These are phyloP conservation scores for Trichoderma asperelloides DNA, from an alignment of 495 filamentous ascomycete genomes.

Conservation along the genomic window DNA sequence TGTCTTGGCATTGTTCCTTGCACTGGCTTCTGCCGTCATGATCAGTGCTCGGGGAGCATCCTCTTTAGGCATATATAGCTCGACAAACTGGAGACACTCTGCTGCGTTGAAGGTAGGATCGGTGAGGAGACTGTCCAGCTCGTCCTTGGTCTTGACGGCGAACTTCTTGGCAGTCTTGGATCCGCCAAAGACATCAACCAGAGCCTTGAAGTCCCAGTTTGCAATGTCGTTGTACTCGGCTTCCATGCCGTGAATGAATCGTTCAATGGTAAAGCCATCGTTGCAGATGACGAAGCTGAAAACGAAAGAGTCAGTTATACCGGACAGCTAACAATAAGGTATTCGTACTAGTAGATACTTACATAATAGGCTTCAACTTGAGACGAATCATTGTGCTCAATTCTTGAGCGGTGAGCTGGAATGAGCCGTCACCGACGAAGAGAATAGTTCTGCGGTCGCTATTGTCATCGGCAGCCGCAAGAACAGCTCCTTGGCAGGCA, in stretches of 20 bases:
- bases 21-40: conserved; percentile 60
- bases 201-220: conserved; percentile 60
- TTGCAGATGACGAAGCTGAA: conserved; percentile 66
- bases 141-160: conserved; percentile 59
- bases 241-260: conserved; percentile 68
- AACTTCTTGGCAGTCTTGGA: conserved; percentile 50
- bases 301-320: not conserved
- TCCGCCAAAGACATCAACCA: conserved; percentile 62
- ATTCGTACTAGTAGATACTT: conserved; percentile 21
- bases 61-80: conserved; percentile 75
- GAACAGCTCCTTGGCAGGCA: conserved; percentile 64
- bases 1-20: conserved; percentile 41
- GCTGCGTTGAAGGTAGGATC: conserved; percentile 54
- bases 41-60: conserved; percentile 69
- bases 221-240: conserved; percentile 73
- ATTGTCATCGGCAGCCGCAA: conserved; percentile 55
- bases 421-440: conserved; percentile 80
- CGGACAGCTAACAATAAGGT: not conserved
- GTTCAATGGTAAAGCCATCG: conserved; percentile 69
- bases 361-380: conserved; percentile 70
- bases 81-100: conserved; percentile 57
- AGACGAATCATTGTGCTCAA: conserved; percentile 78
- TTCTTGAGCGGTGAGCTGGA: conserved; percentile 80
- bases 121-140: conserved; percentile 58
- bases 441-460: conserved; percentile 58